These are phyloP conservation scores for Candida sp. DNA, from an alignment of 1,139 yeast genomes.

Conservation along the genomic window DNA sequence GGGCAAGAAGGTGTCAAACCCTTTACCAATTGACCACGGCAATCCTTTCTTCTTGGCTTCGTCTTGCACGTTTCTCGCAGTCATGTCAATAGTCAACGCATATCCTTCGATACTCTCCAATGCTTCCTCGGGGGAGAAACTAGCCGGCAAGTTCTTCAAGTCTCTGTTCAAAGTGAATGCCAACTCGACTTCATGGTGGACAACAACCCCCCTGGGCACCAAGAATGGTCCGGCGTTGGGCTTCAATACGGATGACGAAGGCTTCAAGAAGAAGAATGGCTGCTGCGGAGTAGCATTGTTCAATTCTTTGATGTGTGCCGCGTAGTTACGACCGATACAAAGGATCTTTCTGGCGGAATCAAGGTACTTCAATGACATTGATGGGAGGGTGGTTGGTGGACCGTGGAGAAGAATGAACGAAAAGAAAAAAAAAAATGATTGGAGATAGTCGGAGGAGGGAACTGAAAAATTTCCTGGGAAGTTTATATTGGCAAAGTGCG, in stretches of 20 bases:
- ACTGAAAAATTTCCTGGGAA: neutral
- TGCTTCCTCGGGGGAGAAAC: constrained; percentile 69
- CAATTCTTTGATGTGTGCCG: constrained; percentile 91
- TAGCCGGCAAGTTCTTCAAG: constrained; percentile 63
- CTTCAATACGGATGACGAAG: constrained; percentile 65
- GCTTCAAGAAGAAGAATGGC: constrained; percentile 94
- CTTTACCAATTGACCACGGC: constrained; percentile 98
- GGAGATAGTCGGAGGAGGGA: neutral
- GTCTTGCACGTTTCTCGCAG: constrained; percentile 95
- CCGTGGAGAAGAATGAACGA: neutral
- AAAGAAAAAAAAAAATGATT: neutral
- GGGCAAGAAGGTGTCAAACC: constrained; percentile 95
- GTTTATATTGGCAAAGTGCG: neutral
- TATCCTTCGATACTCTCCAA: constrained; percentile 82
- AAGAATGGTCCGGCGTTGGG: constrained; percentile 78
- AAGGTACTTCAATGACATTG: constrained; percentile 62
- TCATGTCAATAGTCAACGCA: constrained; percentile 88
- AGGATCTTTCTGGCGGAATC: constrained; percentile 78
- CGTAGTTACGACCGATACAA: constrained; percentile 96
- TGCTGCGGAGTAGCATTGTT: constrained; percentile 79
- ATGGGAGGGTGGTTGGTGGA: neutral
- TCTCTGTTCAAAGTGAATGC: constrained; percentile 75
- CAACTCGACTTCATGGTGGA: constrained; percentile 93
- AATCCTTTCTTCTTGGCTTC: constrained; percentile 94
- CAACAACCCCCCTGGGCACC: constrained; percentile 79